Evolutionary conservation across 2,329 filamentous ascomycete species (phyloP), one percentile per base, ranked within the genome.

Genomic region (Sclerotinia glacialis): DNA sequence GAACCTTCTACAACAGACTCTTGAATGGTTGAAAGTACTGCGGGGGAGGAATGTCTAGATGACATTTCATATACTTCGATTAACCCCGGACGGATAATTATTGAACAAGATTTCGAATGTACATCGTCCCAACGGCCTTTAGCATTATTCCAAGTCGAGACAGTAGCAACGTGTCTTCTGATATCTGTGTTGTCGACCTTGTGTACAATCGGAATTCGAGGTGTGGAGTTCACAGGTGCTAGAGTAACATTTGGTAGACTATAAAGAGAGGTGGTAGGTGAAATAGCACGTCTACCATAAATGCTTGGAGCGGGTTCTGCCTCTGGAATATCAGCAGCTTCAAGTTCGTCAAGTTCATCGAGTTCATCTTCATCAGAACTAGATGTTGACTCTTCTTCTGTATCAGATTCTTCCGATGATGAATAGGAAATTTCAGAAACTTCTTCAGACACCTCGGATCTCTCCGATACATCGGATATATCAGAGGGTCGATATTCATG

Each of bases 401-500:
- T 64, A n/a, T 67, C 65, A 8, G 65, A 64, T 65, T 63, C 60
- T 64, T 67, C 65, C 21, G 65, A 63, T 26, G 90, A 90, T 18
- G 92, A 94, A 73, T 93, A 88, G 5, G 92, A 95, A 3, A 92
- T 90, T 2, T 88, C 86, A 63, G 95, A 79, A 31, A 68, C 67
- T 26, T 78, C 80, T 47, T 88, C 86, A 63, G 95, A 79, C 34
- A 68, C 67, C 28, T 78, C 80, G 1, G 58, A 49, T 18, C 44
- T 60, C 28, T 60, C 58, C 9, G 58, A 60, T 26, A 60, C 23
- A 37, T 60, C 58, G 0, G 86, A 88, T 0, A 85, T 87, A 58
- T 88, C 86, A 0, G 95, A 98, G 18, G 94, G 94, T 69, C 93
- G 89, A 74, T 97, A 99, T 79, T 99, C 94, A 76, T 98, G 94